Base-by-base conservation (phyloP, 768 basidiomycete species). In the Fibroporia radiculosa region DNA sequence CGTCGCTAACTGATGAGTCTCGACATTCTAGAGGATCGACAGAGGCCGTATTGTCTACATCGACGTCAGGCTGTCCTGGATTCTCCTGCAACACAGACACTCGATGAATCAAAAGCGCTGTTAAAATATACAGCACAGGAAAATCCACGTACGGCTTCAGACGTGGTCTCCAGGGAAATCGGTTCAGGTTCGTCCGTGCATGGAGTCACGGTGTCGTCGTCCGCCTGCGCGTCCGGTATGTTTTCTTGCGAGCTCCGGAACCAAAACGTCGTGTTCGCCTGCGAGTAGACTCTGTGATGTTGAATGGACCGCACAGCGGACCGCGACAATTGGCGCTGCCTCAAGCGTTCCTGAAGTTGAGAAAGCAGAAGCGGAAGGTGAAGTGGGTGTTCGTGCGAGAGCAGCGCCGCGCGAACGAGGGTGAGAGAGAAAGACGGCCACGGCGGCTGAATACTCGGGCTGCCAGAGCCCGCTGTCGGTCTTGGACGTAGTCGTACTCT, bases 371-470 rank as follows among this genome's bases (percentile, higher is more conserved):
- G 6, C 7, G 38, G 38, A 5, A 39, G 22, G 16, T 39, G 38
- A 6, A 39, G 38, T 8, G 38, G 38, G 38, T 39, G 38, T 16
- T 22, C 22, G 18, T 24, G 20, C 8, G 38, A 39, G n/a, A 39
- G 38, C 18, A 39, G 38, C 5, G 38, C 38, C 20, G 38, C 38
- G 22, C 38, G 38, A 24, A 39, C 38, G 38, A 39, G 38, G 7
- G 22, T 22, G 11, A 39, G 22, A 8, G 38, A 16, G 38, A 39
- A 39, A 4, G 38, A 39, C 18, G 38, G 38, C 38, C 38, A 39
- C 11, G 29, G 29, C 8, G 29, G 29, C 29, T 8, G 29, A n/a
- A 31, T 31, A n/a, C 8, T 31, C 29, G 10, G 29, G 10, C 29
- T n/a, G 29, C 10, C 29, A n/a, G 8, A 8, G 29, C 29, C 29